Conservation (phyloP, 1,284 basidiomycete genomes). For the Wallemia hederae region DNA sequence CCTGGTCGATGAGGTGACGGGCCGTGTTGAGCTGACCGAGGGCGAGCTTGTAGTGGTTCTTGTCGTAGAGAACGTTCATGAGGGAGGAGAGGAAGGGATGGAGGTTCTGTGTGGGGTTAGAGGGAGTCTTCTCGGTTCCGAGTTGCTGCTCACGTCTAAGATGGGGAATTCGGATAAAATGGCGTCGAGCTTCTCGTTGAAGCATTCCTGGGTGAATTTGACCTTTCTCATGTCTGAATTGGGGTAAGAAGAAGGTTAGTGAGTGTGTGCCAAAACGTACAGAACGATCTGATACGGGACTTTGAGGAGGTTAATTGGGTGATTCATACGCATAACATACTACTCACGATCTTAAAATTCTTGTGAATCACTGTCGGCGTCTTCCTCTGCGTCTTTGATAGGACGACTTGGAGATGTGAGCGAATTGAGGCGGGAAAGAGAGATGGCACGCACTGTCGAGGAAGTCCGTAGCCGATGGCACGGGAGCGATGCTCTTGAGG, state of each 20-base stretch:
- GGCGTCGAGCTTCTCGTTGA: slow-evolving; percentile 80
- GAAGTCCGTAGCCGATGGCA: slow-evolving; percentile 81
- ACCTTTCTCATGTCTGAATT: slow-evolving; percentile 98
- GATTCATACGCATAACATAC: not conserved
- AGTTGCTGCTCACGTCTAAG: slow-evolving; percentile 38
- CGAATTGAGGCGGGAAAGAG: not conserved
- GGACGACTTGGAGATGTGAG: slow-evolving; percentile 6
- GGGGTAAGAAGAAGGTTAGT: not conserved
- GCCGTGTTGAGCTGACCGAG: slow-evolving; percentile 79
- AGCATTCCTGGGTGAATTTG: slow-evolving; percentile 93
- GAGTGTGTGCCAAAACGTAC: not conserved
- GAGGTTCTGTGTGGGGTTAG: slow-evolving; percentile 32
- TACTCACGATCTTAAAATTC: slow-evolving; percentile 64
- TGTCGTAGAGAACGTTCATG: slow-evolving; percentile 90
- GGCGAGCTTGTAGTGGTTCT: slow-evolving; percentile 94
- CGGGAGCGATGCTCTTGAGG: slow-evolving; percentile 82
- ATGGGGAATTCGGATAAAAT: slow-evolving; percentile 91
- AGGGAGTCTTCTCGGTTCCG: not conserved
- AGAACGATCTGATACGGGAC: not conserved
- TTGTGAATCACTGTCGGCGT: slow-evolving; percentile 95
- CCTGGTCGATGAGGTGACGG: slow-evolving; percentile 73
- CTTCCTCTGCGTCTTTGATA: slow-evolving; percentile 84
- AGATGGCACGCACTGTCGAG: slow-evolving; percentile 25
- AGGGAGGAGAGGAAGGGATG: slow-evolving; percentile 80
- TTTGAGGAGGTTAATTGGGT: slow-evolving; percentile 7